Conservation (phyloP, 441 rosid genomes). For the Bruguiera hainesii region DNA sequence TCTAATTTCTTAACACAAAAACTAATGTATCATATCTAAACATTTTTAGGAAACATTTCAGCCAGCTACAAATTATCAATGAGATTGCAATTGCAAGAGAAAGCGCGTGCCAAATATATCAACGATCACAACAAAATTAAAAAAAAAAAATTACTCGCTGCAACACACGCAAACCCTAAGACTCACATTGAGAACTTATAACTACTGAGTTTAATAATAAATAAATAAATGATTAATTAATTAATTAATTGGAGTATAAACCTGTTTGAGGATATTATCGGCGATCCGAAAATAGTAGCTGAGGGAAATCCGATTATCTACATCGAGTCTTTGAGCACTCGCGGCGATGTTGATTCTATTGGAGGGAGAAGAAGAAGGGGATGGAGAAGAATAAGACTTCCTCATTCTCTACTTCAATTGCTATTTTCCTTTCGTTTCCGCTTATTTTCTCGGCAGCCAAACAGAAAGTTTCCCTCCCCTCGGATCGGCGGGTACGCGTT, state of each 20-base stretch:
- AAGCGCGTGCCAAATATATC: too few species aligned
- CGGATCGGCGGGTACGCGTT: background rate
- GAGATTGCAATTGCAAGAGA: too few species aligned
- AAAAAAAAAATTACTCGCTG: background rate
- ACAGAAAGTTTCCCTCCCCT: conserved; percentile 6
- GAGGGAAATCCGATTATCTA: conserved; percentile 78
- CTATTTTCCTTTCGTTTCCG: conserved; percentile 6
- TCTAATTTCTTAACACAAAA: too few species aligned
- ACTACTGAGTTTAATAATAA: background rate
- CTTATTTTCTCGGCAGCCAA: conserved; percentile 11
- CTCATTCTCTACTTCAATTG: conserved; percentile 39
- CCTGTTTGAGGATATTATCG: conserved; percentile 89
- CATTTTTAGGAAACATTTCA: too few species aligned
- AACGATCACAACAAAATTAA: too few species aligned
- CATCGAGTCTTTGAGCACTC: conserved; percentile 60
- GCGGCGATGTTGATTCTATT: conserved; percentile 67
- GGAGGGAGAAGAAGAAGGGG: conserved; percentile 29
- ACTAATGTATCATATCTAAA: too few species aligned
- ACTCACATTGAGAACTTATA: background rate
- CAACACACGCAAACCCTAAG: background rate
- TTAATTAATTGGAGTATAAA: conserved; percentile 9
- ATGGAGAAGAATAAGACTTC: conserved; percentile 25
- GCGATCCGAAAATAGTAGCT: conserved; percentile 79
- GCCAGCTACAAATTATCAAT: too few species aligned
- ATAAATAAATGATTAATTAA: background rate